These are phyloP conservation scores for Halteria grandinella DNA, from an alignment of 73 alveolate genomes.

Conservation along the genomic window DNA sequence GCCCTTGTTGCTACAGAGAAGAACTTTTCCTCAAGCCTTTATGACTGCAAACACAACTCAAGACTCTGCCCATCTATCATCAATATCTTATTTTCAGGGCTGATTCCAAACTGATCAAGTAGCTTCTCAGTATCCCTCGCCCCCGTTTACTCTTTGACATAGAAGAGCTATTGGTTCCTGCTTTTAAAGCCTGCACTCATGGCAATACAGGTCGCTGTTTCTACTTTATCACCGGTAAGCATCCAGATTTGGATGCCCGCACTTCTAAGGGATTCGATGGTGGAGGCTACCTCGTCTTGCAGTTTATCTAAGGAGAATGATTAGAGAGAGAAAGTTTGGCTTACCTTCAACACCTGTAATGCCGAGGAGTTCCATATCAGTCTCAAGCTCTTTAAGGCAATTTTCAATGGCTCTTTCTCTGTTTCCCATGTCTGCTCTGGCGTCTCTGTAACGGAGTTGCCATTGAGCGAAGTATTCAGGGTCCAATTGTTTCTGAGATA, in stretches of 20 bases:
- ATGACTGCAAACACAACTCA: not conserved
- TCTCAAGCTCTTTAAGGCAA: conserved; percentile 81
- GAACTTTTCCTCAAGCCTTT: conserved; percentile 61
- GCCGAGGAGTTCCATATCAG: conserved; percentile 90
- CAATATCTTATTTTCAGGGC: conserved; percentile 1
- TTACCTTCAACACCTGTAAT: conserved; percentile 94
- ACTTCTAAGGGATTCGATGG: conserved; percentile 85
- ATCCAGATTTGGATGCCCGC: conserved; percentile 96
- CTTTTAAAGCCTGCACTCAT: conserved; percentile 76
- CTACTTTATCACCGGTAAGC: conserved; percentile 96
- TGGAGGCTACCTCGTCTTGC: conserved; percentile 84
- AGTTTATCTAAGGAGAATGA: conserved; percentile 61
- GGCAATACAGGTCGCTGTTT: conserved; percentile 95
- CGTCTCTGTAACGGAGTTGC: conserved; percentile 77
- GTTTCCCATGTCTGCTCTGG: conserved; percentile 76
- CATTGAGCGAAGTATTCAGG: conserved; percentile 77
- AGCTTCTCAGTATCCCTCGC: not conserved
- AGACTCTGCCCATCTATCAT: conserved; percentile 52
- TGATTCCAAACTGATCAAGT: conserved; percentile 26
- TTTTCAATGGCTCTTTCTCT: conserved; percentile 75
- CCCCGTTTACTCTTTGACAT: conserved; percentile 17
- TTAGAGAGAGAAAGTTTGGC: not conserved
- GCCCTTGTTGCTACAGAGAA: conserved; percentile 73
- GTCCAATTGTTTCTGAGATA: conserved; percentile 78
- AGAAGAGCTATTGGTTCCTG: conserved; percentile 33